Evolutionary conservation across 2,329 filamentous ascomycete species (phyloP).

Genomic region (Aspergillus luchuensis): DNA sequence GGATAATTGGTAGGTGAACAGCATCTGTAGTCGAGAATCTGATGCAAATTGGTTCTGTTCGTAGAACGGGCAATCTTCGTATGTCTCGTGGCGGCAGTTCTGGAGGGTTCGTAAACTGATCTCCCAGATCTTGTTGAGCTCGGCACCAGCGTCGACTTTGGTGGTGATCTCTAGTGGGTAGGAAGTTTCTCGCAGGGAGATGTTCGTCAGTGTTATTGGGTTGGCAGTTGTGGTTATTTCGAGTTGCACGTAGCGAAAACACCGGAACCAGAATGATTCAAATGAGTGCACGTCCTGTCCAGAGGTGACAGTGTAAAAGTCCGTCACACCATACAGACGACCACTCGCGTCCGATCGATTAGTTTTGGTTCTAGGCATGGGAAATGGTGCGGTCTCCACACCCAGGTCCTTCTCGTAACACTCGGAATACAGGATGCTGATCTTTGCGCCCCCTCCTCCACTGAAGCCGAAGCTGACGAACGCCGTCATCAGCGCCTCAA

Average conservation of each 20-base stretch:
- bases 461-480: not conserved
- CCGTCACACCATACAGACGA: not conserved
- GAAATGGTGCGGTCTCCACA: not conserved
- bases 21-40: slow-evolving; percentile 11
- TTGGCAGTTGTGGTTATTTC: not conserved
- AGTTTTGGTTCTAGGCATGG: slow-evolving; percentile 6
- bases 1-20: slow-evolving; percentile 13
- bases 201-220: not conserved
- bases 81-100: slow-evolving; percentile 16
- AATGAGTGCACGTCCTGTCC: not conserved
- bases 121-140: slow-evolving; percentile 5
- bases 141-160: not conserved
- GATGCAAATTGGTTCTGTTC: slow-evolving; percentile 19
- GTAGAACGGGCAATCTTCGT: slow-evolving; percentile 16
- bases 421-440: slow-evolving; percentile 8
- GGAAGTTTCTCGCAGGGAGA: not conserved
- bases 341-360: slow-evolving; percentile 1
- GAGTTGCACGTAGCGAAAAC: slow-evolving; percentile 14
- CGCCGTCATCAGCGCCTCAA: not conserved
- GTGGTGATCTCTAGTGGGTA: not conserved
- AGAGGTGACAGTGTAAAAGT: slow-evolving; percentile 4
- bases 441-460: not conserved
- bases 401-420: slow-evolving; percentile 8
- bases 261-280: slow-evolving; percentile 15
- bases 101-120: slow-evolving; percentile 10